A percentile compares a stretch with the other conserved stretches of the same genome.
These are phyloP conservation scores for Misopates orontium DNA, from an alignment of 257 asterid genomes.

Conservation along the genomic window DNA sequence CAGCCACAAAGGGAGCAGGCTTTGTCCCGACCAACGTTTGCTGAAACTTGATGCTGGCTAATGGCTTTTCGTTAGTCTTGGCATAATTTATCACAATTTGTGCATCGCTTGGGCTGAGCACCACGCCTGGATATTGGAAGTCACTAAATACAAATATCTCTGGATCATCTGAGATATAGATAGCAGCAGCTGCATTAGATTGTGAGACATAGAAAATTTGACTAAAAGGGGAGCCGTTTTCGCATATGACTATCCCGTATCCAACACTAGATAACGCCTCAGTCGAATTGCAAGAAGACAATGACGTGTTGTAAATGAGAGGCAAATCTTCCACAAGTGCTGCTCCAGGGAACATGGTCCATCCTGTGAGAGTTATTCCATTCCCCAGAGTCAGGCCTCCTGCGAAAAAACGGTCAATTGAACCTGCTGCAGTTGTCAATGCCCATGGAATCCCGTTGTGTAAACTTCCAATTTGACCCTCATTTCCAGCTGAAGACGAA, in stretches of 20 bases:
- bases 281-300: constrained; percentile 31
- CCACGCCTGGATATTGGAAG: constrained; percentile 36
- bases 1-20: constrained; percentile 42
- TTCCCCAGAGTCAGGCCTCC: constrained; percentile 35
- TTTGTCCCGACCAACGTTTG: constrained; percentile 35
- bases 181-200: constrained; percentile 31
- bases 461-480: constrained; percentile 19
- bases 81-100: constrained; percentile 28
- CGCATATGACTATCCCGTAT: not conserved
- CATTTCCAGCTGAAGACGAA: constrained; percentile 46
- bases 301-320: constrained; percentile 26
- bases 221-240: not conserved
- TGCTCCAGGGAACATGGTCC: constrained; percentile 34
- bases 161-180: constrained; percentile 31
- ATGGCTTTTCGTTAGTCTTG: constrained; percentile 2
- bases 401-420: constrained; percentile 37
- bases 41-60: constrained; percentile 37
- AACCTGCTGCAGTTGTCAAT: constrained; percentile 37
- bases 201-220: constrained; percentile 17
- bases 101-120: constrained; percentile 32
- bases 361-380: constrained; percentile 29
- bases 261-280: constrained; percentile 14
- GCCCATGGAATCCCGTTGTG: constrained; percentile 46
- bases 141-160: constrained; percentile 18
- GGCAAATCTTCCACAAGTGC: constrained; percentile 12